Conservation (phyloP, 108 stramenopile species). For the Pseudonitzschia multistriata region DNA sequence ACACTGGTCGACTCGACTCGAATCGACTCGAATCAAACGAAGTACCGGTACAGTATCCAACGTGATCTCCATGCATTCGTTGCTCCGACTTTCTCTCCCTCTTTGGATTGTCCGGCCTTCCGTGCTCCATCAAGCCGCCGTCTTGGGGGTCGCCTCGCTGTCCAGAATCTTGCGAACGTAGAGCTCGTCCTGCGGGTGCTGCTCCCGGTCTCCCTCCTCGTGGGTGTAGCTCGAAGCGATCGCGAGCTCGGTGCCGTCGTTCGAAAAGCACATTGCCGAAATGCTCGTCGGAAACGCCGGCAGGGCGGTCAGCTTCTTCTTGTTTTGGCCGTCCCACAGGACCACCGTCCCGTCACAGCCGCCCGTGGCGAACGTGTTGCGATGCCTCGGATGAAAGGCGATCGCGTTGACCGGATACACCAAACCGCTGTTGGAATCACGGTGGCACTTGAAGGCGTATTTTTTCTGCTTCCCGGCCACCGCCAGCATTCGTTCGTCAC, state of each 20-base stretch:
- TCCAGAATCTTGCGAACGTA: conserved; percentile 74
- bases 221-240: conserved; percentile 94
- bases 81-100: neutral
- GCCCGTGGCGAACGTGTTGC: conserved; percentile 90
- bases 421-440: conserved; percentile 55
- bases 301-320: conserved; percentile 77
- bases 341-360: conserved; percentile 91
- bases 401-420: conserved; percentile 97
- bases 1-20: no score
- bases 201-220: conserved; percentile 95
- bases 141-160: conserved; percentile 54
- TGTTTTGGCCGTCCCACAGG: conserved; percentile 88
- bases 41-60: no score
- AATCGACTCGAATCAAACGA: neutral
- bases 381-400: conserved; percentile 82
- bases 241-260: conserved; percentile 80
- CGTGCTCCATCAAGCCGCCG: conserved; percentile 10
- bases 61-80: neutral
- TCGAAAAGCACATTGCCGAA: conserved; percentile 83
- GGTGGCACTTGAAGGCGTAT: conserved; percentile 98
- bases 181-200: conserved; percentile 84
- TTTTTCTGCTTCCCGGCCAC: conserved; percentile 37
- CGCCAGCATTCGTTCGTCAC: conserved; percentile 11
- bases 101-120: neutral
- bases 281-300: conserved; percentile 84